Conservation (phyloP, 78 protist species). For the Protostelium mycophagum region DNA sequence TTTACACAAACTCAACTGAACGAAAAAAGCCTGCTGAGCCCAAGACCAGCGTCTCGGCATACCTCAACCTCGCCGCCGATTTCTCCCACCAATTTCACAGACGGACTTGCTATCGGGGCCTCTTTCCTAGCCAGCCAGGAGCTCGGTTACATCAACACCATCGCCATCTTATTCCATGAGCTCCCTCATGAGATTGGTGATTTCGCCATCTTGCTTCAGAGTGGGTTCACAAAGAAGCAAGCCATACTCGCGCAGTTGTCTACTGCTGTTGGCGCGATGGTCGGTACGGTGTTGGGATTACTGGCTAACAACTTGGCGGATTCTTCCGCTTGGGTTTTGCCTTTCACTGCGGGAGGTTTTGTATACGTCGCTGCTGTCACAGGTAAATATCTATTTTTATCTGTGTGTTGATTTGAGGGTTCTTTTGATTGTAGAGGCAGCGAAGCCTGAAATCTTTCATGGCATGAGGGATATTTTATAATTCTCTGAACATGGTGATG, state of each 20-base stretch:
- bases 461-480: too few relatives aligned
- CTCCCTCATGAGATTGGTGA: slow-evolving; percentile 80
- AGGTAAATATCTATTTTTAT: background rate
- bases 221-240: slow-evolving; percentile 30
- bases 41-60: background rate
- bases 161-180: slow-evolving; percentile 63
- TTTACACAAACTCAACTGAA: too few relatives aligned
- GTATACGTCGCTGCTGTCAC: slow-evolving; percentile 48
- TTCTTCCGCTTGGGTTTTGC: background rate
- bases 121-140: slow-evolving; percentile 3
- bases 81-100: slow-evolving; percentile 66
- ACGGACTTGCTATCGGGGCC: slow-evolving; percentile 70
- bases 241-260: slow-evolving; percentile 28
- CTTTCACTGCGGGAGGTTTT: slow-evolving; percentile 68
- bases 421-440: too few relatives aligned
- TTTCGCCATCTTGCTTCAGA: slow-evolving; percentile 48
- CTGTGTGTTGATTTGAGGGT: too few relatives aligned
- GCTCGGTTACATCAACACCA: slow-evolving; percentile 26
- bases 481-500: too few relatives aligned
- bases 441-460: too few relatives aligned
- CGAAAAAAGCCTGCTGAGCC: background rate
- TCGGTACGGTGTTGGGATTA: slow-evolving; percentile 25
- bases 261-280: slow-evolving; percentile 44
- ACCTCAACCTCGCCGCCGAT: slow-evolving; percentile 60
- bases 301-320: background rate